These are phyloP conservation scores for Diaporthe ilicicola DNA, from an alignment of 2,329 filamentous ascomycete species.

Conservation along the genomic window DNA sequence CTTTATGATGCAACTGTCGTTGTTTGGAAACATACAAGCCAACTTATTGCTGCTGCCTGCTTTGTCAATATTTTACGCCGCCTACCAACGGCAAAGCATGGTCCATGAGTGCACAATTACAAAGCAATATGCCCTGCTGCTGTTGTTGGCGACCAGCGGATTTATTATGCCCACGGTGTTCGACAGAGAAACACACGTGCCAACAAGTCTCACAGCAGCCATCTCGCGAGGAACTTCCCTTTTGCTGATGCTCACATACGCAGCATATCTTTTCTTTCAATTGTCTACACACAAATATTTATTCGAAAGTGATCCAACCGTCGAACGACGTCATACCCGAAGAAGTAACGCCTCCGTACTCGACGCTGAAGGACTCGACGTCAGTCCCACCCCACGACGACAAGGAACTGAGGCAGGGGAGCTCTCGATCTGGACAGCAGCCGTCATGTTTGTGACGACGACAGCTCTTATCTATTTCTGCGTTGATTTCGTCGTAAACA, in stretches of 20 bases:
- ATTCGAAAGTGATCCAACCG: background rate
- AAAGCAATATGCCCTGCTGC: background rate
- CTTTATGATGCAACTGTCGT: background rate
- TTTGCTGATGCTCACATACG: background rate
- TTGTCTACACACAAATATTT: background rate
- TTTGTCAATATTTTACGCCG: background rate
- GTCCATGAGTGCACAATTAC: background rate
- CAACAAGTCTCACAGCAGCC: background rate
- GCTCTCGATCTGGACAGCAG: background rate
- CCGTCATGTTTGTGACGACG: background rate
- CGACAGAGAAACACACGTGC: background rate
- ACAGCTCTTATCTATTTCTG: slow-evolving; percentile 7
- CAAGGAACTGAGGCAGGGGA: background rate
- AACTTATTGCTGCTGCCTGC: slow-evolving; percentile 14
- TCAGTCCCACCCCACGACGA: background rate
- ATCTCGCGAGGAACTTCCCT: background rate
- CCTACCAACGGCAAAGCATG: background rate
- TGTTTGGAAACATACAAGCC: slow-evolving; percentile 4
- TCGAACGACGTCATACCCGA: background rate
- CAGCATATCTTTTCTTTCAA: background rate
- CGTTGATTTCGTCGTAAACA: background rate
- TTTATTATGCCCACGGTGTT: background rate
- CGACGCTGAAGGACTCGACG: background rate
- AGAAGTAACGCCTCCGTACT: background rate
- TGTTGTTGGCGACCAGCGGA: background rate